Base-by-base conservation (phyloP, 441 rosid species). In the Brassica balearica region DNA sequence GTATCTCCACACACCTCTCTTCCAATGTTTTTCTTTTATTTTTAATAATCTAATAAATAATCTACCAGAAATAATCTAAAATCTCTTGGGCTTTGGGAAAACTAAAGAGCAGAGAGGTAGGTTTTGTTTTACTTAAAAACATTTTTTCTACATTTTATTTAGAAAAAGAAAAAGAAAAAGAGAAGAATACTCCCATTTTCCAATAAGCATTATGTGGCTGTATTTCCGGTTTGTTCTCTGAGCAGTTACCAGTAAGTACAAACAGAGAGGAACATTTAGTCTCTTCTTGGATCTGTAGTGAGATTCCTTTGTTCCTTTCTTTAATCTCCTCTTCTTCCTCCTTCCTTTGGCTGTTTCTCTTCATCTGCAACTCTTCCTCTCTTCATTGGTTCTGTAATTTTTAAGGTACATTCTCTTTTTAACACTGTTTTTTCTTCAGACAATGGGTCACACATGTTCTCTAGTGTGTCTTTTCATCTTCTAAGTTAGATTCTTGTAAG, bases 251-350 rank as follows among this genome's bases (percentile, higher is more conserved):
- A 74, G 66, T 78, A 77, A 36, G 78, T 79, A 69, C 71, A 38
- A 66, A 73, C 22, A 56, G 23, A 56, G 68, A 20, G 46, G 66
- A 53, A 77, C 80, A 83, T 77, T 72, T 73, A 76, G 60, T 77
- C 80, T 62, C 82, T 82, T 87, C 87, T 88, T 82, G 90, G 92
- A 93, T 89, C 95, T 85, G 84, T 75, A 55, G 69, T 1, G 80
- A 84, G 79, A 85, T 82, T 83, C 83, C 81, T 75, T 76, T 73
- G 64, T 74, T 80, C 65, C 62, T 15, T 72, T 60, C 77, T 48
- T 81, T 72, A 80, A 73, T 62, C 73, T 71, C 51, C 29, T 65
- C 71, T 65, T 19, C 69, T 64, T 53, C 65, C 1, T 55, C 59
- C 55, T 60, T 36, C 25, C n/a, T 56, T 74, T 63, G 74, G 65